Evolutionary conservation across 2,329 filamentous ascomycete genomes (phyloP).

Genomic region (Hypoxylon sp.): DNA sequence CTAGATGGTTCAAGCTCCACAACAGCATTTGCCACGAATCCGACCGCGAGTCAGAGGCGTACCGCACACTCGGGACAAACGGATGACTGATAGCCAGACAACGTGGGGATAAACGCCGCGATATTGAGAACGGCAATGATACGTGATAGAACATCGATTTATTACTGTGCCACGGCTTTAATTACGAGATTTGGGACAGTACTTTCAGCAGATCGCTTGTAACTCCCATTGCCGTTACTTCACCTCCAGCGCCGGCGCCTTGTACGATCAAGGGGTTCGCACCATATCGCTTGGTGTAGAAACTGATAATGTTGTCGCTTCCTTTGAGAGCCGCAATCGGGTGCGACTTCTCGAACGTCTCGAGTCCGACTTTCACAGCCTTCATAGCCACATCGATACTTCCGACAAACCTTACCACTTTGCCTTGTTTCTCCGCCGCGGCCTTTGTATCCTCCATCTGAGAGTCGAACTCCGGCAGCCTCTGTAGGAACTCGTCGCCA

Average conservation of each 20-base stretch:
- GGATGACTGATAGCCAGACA: slow-evolving; percentile 22
- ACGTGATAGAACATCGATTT: slow-evolving; percentile 25
- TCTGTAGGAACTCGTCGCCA: slow-evolving; percentile 87
- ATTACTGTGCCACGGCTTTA: slow-evolving; percentile 28
- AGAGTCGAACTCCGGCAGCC: slow-evolving; percentile 84
- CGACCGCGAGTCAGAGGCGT: slow-evolving; percentile 37
- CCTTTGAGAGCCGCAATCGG: slow-evolving; percentile 95
- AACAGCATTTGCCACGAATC: slow-evolving; percentile 18
- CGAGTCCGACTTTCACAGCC: slow-evolving; percentile 89
- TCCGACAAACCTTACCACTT: slow-evolving; percentile 94
- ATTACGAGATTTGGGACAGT: slow-evolving; percentile 73
- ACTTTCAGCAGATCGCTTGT: slow-evolving; percentile 94
- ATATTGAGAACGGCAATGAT: slow-evolving; percentile 25
- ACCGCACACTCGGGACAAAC: slow-evolving; percentile 28
- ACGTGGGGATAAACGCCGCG: not conserved
- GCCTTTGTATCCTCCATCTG: slow-evolving; percentile 90
- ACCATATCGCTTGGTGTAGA: slow-evolving; percentile 96
- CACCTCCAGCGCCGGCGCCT: slow-evolving; percentile 91
- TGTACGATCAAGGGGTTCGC: slow-evolving; percentile 92
- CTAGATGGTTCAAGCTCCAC: slow-evolving; percentile 33
- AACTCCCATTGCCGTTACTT: slow-evolving; percentile 98
- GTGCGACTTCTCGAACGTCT: slow-evolving; percentile 88
- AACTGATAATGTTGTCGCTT: slow-evolving; percentile 98
- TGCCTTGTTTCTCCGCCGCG: slow-evolving; percentile 86
- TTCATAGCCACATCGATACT: slow-evolving; percentile 88